A percentile compares a stretch with the other conserved stretches of the same genome.
phyloP scores from a whole-genome alignment of 352 stramenopile genomes.

The Aphanomyces astaci region DNA sequence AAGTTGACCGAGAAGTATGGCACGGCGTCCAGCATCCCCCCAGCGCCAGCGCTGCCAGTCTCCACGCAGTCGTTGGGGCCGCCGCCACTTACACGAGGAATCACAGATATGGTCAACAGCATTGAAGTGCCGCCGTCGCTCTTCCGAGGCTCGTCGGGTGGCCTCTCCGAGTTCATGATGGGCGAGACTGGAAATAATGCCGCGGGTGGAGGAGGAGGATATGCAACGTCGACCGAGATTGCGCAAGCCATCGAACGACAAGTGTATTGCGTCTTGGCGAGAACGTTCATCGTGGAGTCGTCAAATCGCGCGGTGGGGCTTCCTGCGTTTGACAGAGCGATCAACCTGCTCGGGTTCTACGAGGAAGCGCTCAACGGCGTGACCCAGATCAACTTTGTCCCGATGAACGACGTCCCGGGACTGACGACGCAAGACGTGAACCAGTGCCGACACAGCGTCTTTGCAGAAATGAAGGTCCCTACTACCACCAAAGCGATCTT shows the following conservation, averaged over 20 bases:
- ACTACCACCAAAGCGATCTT: constrained; percentile 63
- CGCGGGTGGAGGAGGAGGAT: constrained; percentile 52
- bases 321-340: constrained; percentile 55
- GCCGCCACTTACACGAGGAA: constrained; percentile 31
- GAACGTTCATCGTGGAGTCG: constrained; percentile 63
- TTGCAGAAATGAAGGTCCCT: constrained; percentile 52
- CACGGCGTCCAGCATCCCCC: not conserved
- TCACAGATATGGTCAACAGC: constrained; percentile 57
- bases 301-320: constrained; percentile 62
- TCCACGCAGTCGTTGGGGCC: constrained; percentile 36
- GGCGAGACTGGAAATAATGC: too few species aligned
- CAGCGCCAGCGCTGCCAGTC: not conserved
- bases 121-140: constrained; percentile 64
- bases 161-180: constrained; percentile 52
- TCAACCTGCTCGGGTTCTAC: constrained; percentile 76
- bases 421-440: constrained; percentile 64
- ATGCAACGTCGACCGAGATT: constrained; percentile 40
- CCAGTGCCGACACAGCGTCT: constrained; percentile 56
- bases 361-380: constrained; percentile 54
- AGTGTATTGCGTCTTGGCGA: constrained; percentile 69
- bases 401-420: constrained; percentile 59
- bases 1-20: constrained; percentile 49
- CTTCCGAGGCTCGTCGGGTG: constrained; percentile 66
- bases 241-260: constrained; percentile 68
- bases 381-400: constrained; percentile 75